Conservation (phyloP, 2,329 filamentous ascomycete species). For the Dendrostoma leiphaemia region DNA sequence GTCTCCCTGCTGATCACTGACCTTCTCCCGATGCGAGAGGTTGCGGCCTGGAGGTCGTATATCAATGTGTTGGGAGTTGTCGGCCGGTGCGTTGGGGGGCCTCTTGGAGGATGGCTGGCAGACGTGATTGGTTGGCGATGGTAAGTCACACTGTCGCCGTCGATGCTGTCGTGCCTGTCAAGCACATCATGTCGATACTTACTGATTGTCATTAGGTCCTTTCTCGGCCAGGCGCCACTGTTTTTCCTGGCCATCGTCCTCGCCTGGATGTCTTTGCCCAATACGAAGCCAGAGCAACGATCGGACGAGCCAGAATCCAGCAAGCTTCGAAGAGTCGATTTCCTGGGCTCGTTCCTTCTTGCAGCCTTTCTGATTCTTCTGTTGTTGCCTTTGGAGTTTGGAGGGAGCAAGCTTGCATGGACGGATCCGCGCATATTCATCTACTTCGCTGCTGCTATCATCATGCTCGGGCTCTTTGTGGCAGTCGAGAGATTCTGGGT, state of each 20-base stretch:
- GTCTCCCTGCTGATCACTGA: slow-evolving; percentile 53
- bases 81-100: slow-evolving; percentile 51
- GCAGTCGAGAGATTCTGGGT: slow-evolving; percentile 36
- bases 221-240: slow-evolving; percentile 56
- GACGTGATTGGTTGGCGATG: slow-evolving; percentile 66
- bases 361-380: slow-evolving; percentile 33
- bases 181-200: not conserved
- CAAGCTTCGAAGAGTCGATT: slow-evolving; percentile 54
- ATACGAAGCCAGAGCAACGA: slow-evolving; percentile 5
- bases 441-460: slow-evolving; percentile 28
- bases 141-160: slow-evolving; percentile 31
- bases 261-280: slow-evolving; percentile 34
- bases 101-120: slow-evolving; percentile 58
- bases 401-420: slow-evolving; percentile 37
- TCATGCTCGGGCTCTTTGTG: slow-evolving; percentile 33
- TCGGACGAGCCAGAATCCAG: slow-evolving; percentile 21
- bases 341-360: slow-evolving; percentile 51
- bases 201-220: slow-evolving; percentile 43
- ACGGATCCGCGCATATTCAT: slow-evolving; percentile 31
- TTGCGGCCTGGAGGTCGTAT: slow-evolving; percentile 53
- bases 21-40: slow-evolving; percentile 49
- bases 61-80: slow-evolving; percentile 51
- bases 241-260: slow-evolving; percentile 46
- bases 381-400: slow-evolving; percentile 39
- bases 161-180: not conserved